Conservation (phyloP, 208 protist species). For the Acanthamoeba lenticulata region DNA sequence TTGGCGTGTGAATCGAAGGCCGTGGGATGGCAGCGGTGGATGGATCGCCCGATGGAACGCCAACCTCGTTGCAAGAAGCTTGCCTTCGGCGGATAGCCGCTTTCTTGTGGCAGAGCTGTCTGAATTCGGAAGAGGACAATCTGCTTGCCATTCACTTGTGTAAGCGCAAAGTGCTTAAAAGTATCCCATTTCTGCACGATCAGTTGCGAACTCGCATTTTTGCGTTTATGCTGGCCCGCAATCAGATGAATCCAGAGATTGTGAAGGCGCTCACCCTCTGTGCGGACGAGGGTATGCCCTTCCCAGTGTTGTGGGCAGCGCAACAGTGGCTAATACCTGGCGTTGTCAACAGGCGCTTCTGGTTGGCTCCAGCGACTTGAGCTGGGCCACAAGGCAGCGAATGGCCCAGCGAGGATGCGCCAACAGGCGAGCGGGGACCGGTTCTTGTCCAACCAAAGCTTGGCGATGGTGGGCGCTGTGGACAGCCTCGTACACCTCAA, state of each 20-base stretch:
- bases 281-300: too few species aligned
- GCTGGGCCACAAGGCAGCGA: background rate
- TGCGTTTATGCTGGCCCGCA: background rate
- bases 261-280: background rate
- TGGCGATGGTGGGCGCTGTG: slow-evolving; percentile 15
- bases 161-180: background rate
- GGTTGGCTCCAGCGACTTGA: background rate
- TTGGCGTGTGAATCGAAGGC: too few species aligned
- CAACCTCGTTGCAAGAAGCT: background rate
- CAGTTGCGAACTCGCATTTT: background rate
- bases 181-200: background rate
- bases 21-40: too few species aligned
- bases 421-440: background rate
- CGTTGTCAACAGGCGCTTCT: too few species aligned
- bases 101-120: background rate
- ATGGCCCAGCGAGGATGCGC: background rate
- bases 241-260: background rate
- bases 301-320: background rate
- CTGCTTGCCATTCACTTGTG: background rate
- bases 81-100: background rate
- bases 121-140: background rate
- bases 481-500: background rate
- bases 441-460: background rate
- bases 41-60: too few species aligned
- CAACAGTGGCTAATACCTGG: too few species aligned